Percentiles rank a stretch among this genome's conserved stretches.
Conservation (phyloP, 2,329 filamentous ascomycete species). For the Aspergillus versicolor region DNA sequence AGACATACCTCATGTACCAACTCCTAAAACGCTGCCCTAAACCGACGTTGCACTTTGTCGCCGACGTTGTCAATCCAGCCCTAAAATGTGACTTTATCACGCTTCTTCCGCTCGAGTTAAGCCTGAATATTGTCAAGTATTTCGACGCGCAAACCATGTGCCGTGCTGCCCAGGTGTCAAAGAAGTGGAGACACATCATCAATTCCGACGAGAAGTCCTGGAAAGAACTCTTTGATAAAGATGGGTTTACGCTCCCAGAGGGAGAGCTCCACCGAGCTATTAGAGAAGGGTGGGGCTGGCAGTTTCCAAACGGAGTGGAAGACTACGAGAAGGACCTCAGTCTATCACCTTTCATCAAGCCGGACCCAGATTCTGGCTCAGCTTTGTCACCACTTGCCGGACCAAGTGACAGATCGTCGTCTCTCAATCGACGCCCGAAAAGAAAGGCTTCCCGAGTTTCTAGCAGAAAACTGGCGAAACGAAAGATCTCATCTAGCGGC, state of each 20-base stretch:
- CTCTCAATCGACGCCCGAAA: constrained; percentile 40
- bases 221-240: constrained; percentile 85
- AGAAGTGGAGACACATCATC: constrained; percentile 85
- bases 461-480: constrained; percentile 57
- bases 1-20: constrained; percentile 96
- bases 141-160: constrained; percentile 84
- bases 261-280: constrained; percentile 86
- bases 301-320: constrained; percentile 73
- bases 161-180: constrained; percentile 87
- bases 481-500: constrained; percentile 51
- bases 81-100: constrained; percentile 91
- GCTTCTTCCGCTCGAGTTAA: constrained; percentile 80
- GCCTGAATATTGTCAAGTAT: constrained; percentile 82
- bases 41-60: constrained; percentile 83
- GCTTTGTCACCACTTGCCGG: constrained; percentile 24
- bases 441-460: constrained; percentile 50
- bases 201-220: constrained; percentile 93
- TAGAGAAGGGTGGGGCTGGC: constrained; percentile 94
- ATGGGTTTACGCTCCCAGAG: constrained; percentile 74
- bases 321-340: constrained; percentile 82
- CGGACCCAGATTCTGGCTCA: constrained; percentile 38
- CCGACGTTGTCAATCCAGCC: constrained; percentile 87
- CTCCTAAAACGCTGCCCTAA: constrained; percentile 84
- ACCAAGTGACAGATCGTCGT: constrained; percentile 24
- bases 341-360: constrained; percentile 42